Evolutionary conservation across 2,329 filamentous ascomycete species (phyloP).

Genomic region (Eurotiales sp.): DNA sequence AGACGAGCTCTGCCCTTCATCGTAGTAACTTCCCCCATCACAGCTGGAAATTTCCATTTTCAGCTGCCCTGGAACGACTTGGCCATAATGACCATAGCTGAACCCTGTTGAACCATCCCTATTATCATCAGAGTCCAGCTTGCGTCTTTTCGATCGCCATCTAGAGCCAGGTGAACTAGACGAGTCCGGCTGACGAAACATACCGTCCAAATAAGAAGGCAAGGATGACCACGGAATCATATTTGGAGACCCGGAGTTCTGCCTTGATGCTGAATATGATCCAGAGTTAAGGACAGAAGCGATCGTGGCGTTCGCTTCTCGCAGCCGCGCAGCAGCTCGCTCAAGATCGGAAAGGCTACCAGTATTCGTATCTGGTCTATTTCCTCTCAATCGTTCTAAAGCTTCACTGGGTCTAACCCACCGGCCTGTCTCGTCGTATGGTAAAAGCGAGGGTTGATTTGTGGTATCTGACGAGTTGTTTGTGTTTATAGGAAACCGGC

Average conservation of each 20-base stretch:
- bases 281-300: conserved; percentile 24
- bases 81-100: conserved; percentile 80
- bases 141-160: conserved; percentile 62
- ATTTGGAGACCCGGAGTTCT: background rate
- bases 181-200: conserved; percentile 6
- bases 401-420: conserved; percentile 25
- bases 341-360: conserved; percentile 12
- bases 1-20: conserved; percentile 58
- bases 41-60: conserved; percentile 87
- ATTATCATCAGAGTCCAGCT: conserved; percentile 62
- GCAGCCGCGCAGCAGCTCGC: conserved; percentile 17
- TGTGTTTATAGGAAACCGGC: background rate
- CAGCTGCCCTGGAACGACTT: conserved; percentile 76
- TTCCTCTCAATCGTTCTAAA: conserved; percentile 17
- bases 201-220: conserved; percentile 1
- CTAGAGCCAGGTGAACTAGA: conserved; percentile 35
- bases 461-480: conserved; percentile 2
- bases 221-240: background rate
- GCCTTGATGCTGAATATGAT: conserved; percentile 22
- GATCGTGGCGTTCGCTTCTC: conserved; percentile 20
- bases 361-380: conserved; percentile 8
- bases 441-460: conserved; percentile 12
- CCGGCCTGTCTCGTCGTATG: conserved; percentile 17
- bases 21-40: conserved; percentile 71
- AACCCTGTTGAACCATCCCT: conserved; percentile 53